Conservation (phyloP, 495 filamentous ascomycete species). For the Ramalina intermedia region DNA sequence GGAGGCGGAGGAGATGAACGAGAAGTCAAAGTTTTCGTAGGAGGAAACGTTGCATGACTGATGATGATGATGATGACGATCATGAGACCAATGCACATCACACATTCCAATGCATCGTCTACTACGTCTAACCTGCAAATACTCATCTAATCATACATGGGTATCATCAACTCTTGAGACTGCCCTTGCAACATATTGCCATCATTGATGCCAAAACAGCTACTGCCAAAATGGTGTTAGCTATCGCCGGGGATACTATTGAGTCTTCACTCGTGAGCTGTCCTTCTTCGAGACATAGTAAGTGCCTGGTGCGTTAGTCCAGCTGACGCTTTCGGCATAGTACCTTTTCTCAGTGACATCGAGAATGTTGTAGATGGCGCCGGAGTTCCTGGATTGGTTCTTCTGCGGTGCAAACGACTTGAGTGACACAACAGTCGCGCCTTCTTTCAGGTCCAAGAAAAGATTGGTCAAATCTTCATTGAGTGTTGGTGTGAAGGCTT, state of each 20-base stretch:
- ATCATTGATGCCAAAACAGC: too few species aligned
- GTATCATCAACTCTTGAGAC: too few species aligned
- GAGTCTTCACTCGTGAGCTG: conserved; percentile 30
- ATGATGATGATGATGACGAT: too few species aligned
- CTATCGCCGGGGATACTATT: too few species aligned
- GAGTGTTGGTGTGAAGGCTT: conserved; percentile 75
- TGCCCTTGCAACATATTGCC: too few species aligned
- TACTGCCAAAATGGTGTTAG: too few species aligned
- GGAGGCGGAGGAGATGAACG: conserved; percentile 83
- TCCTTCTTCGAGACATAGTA: conserved; percentile 87
- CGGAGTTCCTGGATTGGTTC: conserved; percentile 51
- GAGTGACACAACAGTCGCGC: conserved; percentile 71
- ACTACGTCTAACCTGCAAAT: too few species aligned
- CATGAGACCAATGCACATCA: too few species aligned
- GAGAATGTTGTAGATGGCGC: conserved; percentile 64
- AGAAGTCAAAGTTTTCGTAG: conserved; percentile 34
- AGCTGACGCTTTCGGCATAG: conserved; percentile 74
- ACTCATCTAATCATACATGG: too few species aligned
- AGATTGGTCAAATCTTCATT: conserved; percentile 78
- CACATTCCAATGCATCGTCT: too few species aligned
- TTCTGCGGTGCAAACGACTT: conserved; percentile 69
- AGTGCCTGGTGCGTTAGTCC: conserved; percentile 69
- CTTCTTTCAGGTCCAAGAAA: conserved; percentile 89
- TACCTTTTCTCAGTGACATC: conserved; percentile 63
- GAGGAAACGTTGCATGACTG: not conserved